Evolutionary conservation across 106 monocot species (phyloP), one percentile per base, ranked within the genome.

Genomic region (Dioscorea dumetorum): DNA sequence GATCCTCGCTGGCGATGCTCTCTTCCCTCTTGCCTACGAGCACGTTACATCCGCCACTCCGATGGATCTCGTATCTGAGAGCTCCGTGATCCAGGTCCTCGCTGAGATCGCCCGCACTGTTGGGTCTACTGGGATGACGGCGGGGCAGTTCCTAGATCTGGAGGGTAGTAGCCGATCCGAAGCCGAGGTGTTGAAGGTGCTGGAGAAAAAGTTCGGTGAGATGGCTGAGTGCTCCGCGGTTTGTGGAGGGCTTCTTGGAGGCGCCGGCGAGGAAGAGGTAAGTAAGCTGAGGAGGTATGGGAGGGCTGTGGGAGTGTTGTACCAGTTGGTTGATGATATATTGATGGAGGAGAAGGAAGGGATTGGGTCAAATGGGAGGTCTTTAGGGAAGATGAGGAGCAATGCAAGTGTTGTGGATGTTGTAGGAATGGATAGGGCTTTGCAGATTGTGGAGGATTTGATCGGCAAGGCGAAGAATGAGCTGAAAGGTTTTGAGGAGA

Each of bases 151-250:
- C 67, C 75, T 91, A 22, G 90, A 95, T 52, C 56, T 91, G 21
- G 28, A 65, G n/a, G 76, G 78, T n/a, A 50, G 66, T 33, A 32
- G 54, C 24, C 64, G 57, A 13, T 49, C 7, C 22, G 65, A 69
- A 34, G 67, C 31, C 4, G 72, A 78, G 17, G 81, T 75, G 19
- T 23, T 88, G 63, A 12, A 28, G 5, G 78, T 94, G 5, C 24
- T 87, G 21, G 81, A 78, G 63, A 90, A 83, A 85, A 94, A 94
- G 76, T 90, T 85, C 57, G 94, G 90, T 32, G 82, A 83, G 73
- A 70, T 94, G 90, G 90, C 82, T 1, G 85, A 90, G 82, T 87
- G 85, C 72, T 94, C 90, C 5, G 90, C 87, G 11, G 82, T 71
- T 28, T 90, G 90, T 63, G 90, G 94, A 1, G 94, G 79, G 32